Conservation (phyloP, 176 grass and related monocot species). For the Melocanna baccifera region DNA sequence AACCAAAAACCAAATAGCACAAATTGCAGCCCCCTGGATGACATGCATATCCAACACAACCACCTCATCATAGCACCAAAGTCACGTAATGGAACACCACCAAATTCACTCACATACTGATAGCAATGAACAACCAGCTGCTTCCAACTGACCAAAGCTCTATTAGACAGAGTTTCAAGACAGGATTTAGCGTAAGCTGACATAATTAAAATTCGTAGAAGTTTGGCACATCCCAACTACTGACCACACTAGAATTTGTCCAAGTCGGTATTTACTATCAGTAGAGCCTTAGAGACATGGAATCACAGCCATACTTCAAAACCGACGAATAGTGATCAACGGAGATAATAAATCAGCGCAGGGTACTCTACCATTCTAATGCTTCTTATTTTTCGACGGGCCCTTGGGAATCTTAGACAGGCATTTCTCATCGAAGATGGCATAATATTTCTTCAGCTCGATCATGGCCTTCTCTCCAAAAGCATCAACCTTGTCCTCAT, state of each 20-base stretch:
- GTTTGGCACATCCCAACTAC: constrained; percentile 1
- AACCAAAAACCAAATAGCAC: background rate
- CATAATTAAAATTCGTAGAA: constrained; percentile 16
- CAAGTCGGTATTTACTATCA: constrained; percentile 28
- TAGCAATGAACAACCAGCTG: too few species aligned
- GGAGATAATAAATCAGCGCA: background rate
- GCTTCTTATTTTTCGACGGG: constrained; percentile 66
- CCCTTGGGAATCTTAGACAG: constrained; percentile 85
- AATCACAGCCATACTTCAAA: constrained; percentile 40
- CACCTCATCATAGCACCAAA: background rate
- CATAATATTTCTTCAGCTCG: constrained; percentile 72
- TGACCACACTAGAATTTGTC: background rate
- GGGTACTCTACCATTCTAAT: constrained; percentile 3
- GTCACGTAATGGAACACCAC: background rate
- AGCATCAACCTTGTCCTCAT: constrained; percentile 79
- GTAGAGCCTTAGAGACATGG: constrained; percentile 22
- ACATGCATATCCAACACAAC: background rate
- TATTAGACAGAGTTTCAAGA: background rate
- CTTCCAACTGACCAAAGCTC: background rate
- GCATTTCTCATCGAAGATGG: constrained; percentile 73
- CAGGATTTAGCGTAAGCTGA: background rate
- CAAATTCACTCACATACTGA: background rate
- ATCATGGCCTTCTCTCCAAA: constrained; percentile 73
- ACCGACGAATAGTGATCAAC: constrained; percentile 17
- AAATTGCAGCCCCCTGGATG: background rate